Percentiles rank a stretch among this genome's conserved stretches.
phyloP scores from a whole-genome alignment of 306 rosid genomes.

The Ormosia emarginata region DNA sequence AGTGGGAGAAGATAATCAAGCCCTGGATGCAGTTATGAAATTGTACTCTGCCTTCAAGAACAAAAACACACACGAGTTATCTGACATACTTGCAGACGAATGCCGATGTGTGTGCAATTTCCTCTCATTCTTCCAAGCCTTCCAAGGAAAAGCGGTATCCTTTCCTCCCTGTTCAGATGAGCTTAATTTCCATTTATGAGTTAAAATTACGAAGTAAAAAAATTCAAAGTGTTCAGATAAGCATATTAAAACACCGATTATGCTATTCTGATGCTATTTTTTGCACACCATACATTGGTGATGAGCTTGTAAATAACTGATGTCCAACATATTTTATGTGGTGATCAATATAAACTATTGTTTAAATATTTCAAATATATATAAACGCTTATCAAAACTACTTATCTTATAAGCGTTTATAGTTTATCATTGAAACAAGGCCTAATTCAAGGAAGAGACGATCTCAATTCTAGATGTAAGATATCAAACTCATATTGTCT shows the following conservation, averaged over 20 bases:
- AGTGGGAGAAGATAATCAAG: constrained; percentile 28
- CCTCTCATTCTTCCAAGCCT: constrained; percentile 37
- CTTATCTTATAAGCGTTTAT: background rate
- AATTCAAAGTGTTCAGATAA: background rate
- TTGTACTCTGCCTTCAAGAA: constrained; percentile 47
- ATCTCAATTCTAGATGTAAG: background rate
- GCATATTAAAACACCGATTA: too few relatives aligned
- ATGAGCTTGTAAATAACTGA: too few relatives aligned
- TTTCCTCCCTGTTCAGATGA: background rate
- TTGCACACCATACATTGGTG: too few relatives aligned
- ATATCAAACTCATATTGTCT: background rate
- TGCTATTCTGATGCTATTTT: background rate
- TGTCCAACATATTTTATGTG: too few relatives aligned
- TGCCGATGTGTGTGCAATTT: constrained; percentile 40
- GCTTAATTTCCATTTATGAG: background rate
- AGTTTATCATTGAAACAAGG: background rate
- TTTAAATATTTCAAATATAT: background rate
- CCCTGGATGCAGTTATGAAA: constrained; percentile 43
- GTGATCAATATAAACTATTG: background rate
- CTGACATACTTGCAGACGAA: constrained; percentile 50
- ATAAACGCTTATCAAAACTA: too few relatives aligned
- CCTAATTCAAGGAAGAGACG: background rate
- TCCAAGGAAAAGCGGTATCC: constrained; percentile 55
- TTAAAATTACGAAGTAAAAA: background rate
- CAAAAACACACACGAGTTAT: constrained; percentile 34